phyloP scores from a whole-genome alignment of 148 eudicot species.

The Limonium bicolor region DNA sequence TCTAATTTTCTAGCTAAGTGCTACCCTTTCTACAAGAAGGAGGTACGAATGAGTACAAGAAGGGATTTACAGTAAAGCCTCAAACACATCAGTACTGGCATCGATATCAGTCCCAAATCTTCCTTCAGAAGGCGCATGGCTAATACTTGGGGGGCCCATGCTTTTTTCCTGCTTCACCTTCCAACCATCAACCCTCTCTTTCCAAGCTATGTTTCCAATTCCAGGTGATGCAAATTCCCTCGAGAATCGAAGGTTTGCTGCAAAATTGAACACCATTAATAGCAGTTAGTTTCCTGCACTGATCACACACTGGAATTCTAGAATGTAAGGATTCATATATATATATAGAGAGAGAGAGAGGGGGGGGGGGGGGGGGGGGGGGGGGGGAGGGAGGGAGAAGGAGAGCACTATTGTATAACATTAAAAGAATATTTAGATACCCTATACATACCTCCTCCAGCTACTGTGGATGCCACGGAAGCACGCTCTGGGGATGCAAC shows the following conservation, averaged over 20 bases:
- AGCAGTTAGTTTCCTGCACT: too few species aligned
- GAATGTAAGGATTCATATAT: too few species aligned
- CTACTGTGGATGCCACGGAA: constrained; percentile 26
- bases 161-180: constrained; percentile 30
- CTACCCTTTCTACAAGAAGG: too few species aligned
- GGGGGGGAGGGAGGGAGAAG: too few species aligned
- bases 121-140: constrained; percentile 42
- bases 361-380: too few species aligned
- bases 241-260: constrained; percentile 25
- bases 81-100: constrained; percentile 31
- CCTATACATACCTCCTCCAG: constrained; percentile 19
- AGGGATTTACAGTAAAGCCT: constrained; percentile 21
- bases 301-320: too few species aligned
- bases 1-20: too few species aligned
- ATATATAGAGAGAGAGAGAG: too few species aligned
- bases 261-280: too few species aligned
- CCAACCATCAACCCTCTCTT: constrained; percentile 38
- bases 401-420: too few species aligned
- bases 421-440: too few species aligned
- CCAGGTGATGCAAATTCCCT: constrained; percentile 36
- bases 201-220: constrained; percentile 36
- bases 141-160: constrained; percentile 26
- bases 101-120: constrained; percentile 20
- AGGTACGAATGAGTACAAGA: neutral
- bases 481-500: constrained; percentile 31